Conservation (phyloP, 2,329 filamentous ascomycete species). For the Fusarium sp. region DNA sequence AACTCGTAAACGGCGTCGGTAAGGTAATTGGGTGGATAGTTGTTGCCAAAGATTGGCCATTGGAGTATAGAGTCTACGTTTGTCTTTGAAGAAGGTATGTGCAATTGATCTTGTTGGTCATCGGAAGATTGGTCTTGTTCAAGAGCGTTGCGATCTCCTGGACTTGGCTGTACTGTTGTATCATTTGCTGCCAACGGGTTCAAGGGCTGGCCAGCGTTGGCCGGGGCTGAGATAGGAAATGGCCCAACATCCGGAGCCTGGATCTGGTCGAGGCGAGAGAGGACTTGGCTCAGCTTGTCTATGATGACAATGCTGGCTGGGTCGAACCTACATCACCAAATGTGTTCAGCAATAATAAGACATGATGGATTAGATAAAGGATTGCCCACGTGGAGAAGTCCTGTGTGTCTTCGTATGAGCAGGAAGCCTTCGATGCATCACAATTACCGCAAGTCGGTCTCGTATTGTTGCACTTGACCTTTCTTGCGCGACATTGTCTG, state of each 20-base stretch:
- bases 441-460: constrained; percentile 24
- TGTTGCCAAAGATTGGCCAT: constrained; percentile 20
- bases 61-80: constrained; percentile 17
- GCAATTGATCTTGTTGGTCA: constrained; percentile 10
- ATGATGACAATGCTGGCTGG: constrained; percentile 28
- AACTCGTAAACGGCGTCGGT: constrained; percentile 16
- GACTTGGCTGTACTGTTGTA: neutral
- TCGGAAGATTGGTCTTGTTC: neutral
- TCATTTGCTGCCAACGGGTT: neutral
- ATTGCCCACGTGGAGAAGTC: neutral
- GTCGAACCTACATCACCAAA: constrained; percentile 12
- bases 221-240: neutral
- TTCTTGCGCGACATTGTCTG: constrained; percentile 22
- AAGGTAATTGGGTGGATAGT: constrained; percentile 23
- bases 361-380: neutral
- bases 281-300: constrained; percentile 24
- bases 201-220: neutral
- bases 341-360: neutral
- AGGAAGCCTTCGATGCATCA: neutral
- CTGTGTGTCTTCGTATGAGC: neutral
- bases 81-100: constrained; percentile 21
- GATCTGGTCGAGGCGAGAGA: constrained; percentile 13
- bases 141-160: neutral
- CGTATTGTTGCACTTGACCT: constrained; percentile 30
- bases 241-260: neutral